Base-by-base conservation (phyloP, 1,139 yeast genomes). In the Sugiyamaella castrensis region DNA sequence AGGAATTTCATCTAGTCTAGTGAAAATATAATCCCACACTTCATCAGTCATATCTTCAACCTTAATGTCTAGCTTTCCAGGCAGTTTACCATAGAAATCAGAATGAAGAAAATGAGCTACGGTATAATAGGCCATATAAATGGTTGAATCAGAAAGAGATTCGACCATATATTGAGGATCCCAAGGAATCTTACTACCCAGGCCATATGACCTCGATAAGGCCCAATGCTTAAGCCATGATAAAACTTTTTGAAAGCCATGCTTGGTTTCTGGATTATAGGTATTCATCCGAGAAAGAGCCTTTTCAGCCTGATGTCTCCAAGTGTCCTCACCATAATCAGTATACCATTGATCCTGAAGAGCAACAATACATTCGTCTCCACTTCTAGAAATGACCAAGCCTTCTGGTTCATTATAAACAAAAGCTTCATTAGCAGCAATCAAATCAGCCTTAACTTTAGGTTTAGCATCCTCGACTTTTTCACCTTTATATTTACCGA, bases 161-260 rank as follows among this genome's bases (percentile, higher is more conserved):
- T 94, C 99, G 51, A 94, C 92, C 65, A 94, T 79, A 66, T 85
- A 91, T 68, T 84, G 84, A 59, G 86, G 84, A 72, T 94, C 99
- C 99, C 99, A 94, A 54, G 99, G 99, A 59, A 94, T 80, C 68
- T 76, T 84, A 52, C 98, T 84, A 68, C 99, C 99, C 60, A 94
- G 78, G 67, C 98, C 99, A 62, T 87, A 94, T 55, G 95, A 84
- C 77, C 98, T 87, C 53, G 96, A 87, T 55, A 94, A 87, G 47
- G 99, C 98, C 99, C 99, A 94, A 74, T 89, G 91, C 73, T 86
- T 87, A 66, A 94, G 81, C 99, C 99, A 94, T 59, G 85, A 95
- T 60, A 94, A 77, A 51, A 87, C 96, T 70, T 91, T 92, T 71
- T 91, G 96, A 64, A 92, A 91, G 7, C 95, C 96, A 64, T 92